phyloP scores from a whole-genome alignment of 2,329 filamentous ascomycete species.

The Botryotinia convoluta region DNA sequence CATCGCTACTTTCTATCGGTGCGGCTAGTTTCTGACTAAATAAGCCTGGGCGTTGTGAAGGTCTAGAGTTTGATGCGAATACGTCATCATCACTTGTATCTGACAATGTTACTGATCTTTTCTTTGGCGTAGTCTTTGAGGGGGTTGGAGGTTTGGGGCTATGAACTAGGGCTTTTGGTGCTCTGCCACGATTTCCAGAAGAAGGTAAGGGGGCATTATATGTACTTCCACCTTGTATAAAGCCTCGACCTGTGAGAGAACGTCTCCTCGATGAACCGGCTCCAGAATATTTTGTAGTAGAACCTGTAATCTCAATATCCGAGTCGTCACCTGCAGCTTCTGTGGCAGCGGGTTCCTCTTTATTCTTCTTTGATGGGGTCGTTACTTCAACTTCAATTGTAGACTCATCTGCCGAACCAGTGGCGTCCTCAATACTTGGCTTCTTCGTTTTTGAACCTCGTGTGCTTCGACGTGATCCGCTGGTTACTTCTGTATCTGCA shows the following conservation, averaged over 20 bases:
- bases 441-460: not conserved
- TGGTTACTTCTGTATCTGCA: constrained; percentile 1
- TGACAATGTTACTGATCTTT: constrained; percentile 14
- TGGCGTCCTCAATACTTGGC: not conserved
- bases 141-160: not conserved
- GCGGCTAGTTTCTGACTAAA: constrained; percentile 6
- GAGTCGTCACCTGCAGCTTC: constrained; percentile 13
- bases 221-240: constrained; percentile 17
- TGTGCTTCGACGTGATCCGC: constrained; percentile 1
- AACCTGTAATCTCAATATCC: constrained; percentile 22
- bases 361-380: constrained; percentile 23
- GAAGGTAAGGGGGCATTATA: constrained; percentile 17
- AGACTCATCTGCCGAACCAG: constrained; percentile 22
- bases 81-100: constrained; percentile 23
- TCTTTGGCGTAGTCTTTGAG: not conserved
- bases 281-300: constrained; percentile 22
- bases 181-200: not conserved
- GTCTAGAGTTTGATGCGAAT: constrained; percentile 7
- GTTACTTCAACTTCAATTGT: constrained; percentile 10
- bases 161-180: not conserved
- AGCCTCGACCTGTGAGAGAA: constrained; percentile 16
- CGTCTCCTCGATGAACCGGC: not conserved
- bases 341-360: not conserved
- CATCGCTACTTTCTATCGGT: not conserved
- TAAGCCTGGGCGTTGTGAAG: constrained; percentile 10